Conservation (phyloP, 352 stramenopile genomes). For the Phytophthora idaei region DNA sequence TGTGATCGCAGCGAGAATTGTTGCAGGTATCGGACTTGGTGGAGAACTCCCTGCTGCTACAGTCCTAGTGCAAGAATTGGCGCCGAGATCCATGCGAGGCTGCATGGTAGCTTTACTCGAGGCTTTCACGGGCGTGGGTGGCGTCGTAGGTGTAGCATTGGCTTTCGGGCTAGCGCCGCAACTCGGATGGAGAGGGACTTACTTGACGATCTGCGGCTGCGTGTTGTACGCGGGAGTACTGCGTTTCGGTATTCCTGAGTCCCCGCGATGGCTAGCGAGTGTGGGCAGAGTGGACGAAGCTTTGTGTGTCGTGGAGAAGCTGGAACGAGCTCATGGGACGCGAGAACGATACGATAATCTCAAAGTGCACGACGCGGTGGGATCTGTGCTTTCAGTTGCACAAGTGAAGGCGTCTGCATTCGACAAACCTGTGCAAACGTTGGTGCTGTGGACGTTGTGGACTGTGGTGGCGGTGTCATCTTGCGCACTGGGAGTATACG, state of each 20-base stretch:
- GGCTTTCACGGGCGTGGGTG: slow-evolving; percentile 37
- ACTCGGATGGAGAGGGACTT: slow-evolving; percentile 40
- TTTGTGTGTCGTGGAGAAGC: slow-evolving; percentile 30
- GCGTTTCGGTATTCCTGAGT: slow-evolving; percentile 36
- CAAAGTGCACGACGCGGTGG: slow-evolving; percentile 16
- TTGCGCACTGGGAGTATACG: slow-evolving; percentile 39
- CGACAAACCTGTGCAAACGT: slow-evolving; percentile 18
- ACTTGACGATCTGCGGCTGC: slow-evolving; percentile 18
- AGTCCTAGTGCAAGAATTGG: slow-evolving; percentile 42
- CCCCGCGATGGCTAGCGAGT: slow-evolving; percentile 41
- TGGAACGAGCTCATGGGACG: slow-evolving; percentile 31
- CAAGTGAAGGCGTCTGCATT: slow-evolving; percentile 4
- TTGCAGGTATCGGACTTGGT: slow-evolving; percentile 40
- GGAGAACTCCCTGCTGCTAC: slow-evolving; percentile 40
- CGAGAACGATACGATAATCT: slow-evolving; percentile 12
- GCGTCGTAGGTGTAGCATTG: slow-evolving; percentile 25
- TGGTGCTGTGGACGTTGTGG: slow-evolving; percentile 43
- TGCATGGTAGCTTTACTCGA: slow-evolving; percentile 40
- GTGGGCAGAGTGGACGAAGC: slow-evolving; percentile 22
- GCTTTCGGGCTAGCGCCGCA: slow-evolving; percentile 27
- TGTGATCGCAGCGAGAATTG: slow-evolving; percentile 29
- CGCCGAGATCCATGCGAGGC: slow-evolving; percentile 24
- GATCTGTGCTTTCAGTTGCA: not conserved
- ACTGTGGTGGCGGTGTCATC: slow-evolving; percentile 36
- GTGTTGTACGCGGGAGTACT: slow-evolving; percentile 32